Percentiles rank a stretch among this genome's conserved stretches.
phyloP scores from a whole-genome alignment of 345 rosid genomes.

The Garcia nutans region DNA sequence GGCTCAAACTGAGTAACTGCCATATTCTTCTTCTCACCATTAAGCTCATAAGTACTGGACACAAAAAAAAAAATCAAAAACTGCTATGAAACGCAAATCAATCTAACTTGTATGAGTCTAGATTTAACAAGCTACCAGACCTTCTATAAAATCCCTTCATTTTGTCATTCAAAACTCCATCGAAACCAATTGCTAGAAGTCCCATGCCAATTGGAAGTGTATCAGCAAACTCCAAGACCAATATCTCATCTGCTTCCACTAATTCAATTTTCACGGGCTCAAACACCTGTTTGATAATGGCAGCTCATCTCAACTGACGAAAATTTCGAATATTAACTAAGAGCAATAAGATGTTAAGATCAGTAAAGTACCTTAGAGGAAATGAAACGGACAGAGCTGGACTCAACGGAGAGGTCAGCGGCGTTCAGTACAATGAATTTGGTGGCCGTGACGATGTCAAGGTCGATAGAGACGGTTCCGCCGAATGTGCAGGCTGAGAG shows the following conservation, averaged over 20 bases:
- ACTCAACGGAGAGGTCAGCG: constrained; percentile 67
- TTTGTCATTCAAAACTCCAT: constrained; percentile 71
- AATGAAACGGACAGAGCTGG: constrained; percentile 54
- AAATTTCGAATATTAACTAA: neutral
- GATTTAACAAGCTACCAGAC: constrained; percentile 25
- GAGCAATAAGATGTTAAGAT: neutral
- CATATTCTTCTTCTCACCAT: constrained; percentile 95
- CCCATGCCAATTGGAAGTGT: constrained; percentile 72
- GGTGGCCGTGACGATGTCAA: constrained; percentile 59
- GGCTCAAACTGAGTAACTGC: constrained; percentile 99
- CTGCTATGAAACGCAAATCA: neutral
- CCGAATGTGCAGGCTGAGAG: constrained; percentile 66
- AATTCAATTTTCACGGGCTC: constrained; percentile 50
- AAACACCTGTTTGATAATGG: constrained; percentile 41
- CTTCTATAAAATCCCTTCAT: constrained; percentile 95
- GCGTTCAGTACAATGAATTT: constrained; percentile 86
- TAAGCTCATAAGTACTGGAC: constrained; percentile 61
- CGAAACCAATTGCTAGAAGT: constrained; percentile 53
- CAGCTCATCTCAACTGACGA: neutral
- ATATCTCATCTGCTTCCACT: constrained; percentile 66
- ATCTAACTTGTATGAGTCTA: neutral
- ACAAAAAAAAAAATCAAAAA: neutral
- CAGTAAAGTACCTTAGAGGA: constrained; percentile 51
- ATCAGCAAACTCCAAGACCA: constrained; percentile 71
- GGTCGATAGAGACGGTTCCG: constrained; percentile 57